Evolutionary conservation across 2,329 filamentous ascomycete species (phyloP), one percentile per base, ranked within the genome.

Genomic region (Fusarium subglutinans): DNA sequence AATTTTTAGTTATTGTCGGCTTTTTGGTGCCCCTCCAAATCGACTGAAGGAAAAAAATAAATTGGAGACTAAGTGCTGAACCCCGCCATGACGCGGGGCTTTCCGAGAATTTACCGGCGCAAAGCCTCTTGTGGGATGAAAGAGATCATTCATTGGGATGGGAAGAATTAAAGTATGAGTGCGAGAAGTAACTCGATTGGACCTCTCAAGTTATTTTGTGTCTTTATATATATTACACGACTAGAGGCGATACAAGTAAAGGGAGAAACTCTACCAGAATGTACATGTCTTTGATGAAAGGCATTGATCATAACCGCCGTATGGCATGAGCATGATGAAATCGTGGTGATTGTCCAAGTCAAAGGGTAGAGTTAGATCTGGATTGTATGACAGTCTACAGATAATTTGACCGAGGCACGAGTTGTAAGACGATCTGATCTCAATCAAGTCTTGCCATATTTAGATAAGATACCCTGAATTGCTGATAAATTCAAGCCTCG

Each of bases 21-120:
- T 68, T 69, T 75, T 70, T 65, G 64, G 65, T 75, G 72, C 72
- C 72, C 69, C 72, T 75, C 72, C 72, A 75, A n/a, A 38, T n/a
- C 18, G 18, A 45, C 43, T 24, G n/a, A 45, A 69, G 40, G 56
- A 67, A 75, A 75, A 75, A 75, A 67, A 66, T 55, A 17, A 64
- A 61, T 62, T 61, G 57, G 72, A 67, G 68, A 74, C 68, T 51
- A n/a, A 2, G 30, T 33, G 12, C 26, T n/a, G 35, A 48, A 76
- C 73, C 73, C 73, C 72, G 66, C 72, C 73, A 75, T 75, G 66
- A 70, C 61, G 72, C 60, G 70, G 69, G 73, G 66, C 41, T 51
- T 41, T 48, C 73, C 73, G 73, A 47, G 43, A 54, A 70, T 75
- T 69, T 74, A 37, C 73, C 73, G 73, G 71, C 59, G 60, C 66